Evolutionary conservation across 352 stramenopile genomes (phyloP).

Genomic region (Globisporangium barbulae): DNA sequence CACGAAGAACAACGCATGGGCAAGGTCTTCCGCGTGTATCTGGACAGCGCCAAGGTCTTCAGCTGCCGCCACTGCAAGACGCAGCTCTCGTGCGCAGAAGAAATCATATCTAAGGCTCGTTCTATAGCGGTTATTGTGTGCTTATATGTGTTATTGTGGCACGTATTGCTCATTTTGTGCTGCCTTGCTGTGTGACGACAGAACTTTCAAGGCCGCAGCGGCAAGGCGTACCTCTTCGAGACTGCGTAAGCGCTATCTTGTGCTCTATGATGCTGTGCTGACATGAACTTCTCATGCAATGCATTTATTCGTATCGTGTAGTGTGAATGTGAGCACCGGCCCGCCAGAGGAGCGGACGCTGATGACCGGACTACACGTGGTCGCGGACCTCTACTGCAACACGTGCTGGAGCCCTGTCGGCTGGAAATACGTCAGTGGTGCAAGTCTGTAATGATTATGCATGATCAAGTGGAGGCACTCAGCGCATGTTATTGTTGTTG

Average conservation of each 20-base stretch:
- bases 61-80: conserved; percentile 89
- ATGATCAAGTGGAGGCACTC: conserved; percentile 2
- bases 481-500: neutral
- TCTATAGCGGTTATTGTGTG: conserved; percentile 10
- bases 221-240: conserved; percentile 93
- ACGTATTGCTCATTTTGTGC: neutral
- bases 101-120: conserved; percentile 93
- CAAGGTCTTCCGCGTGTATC: conserved; percentile 87
- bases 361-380: conserved; percentile 93
- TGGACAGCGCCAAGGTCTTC: conserved; percentile 90
- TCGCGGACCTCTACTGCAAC: conserved; percentile 94
- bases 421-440: conserved; percentile 89
- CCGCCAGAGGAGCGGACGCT: conserved; percentile 89
- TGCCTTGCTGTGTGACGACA: conserved; percentile 14
- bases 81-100: conserved; percentile 89
- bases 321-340: conserved; percentile 87
- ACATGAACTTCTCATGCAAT: neutral
- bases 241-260: conserved; percentile 43
- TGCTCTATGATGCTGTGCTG: neutral
- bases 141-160: neutral
- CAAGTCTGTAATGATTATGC: neutral
- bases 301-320: conserved; percentile 10
- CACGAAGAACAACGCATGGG: conserved; percentile 38
- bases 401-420: conserved; percentile 89
- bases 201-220: conserved; percentile 78